These are phyloP conservation scores for Rhizopus microsporus DNA, from an alignment of 371 early-diverging fungal species.

Conservation along the genomic window DNA sequence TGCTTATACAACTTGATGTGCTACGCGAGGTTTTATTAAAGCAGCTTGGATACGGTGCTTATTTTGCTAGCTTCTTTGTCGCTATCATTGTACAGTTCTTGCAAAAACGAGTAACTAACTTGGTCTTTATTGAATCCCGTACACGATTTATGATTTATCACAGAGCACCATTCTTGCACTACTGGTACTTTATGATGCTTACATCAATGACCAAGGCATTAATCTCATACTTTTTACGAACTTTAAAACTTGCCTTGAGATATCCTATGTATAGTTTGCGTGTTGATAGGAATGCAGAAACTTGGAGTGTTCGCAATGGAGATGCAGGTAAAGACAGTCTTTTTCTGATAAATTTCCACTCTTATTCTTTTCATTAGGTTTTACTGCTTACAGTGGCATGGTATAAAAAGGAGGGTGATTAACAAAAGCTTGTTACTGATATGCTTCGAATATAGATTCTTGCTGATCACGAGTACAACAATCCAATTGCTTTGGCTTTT, in stretches of 20 bases:
- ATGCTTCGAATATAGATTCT: slow-evolving; percentile 25
- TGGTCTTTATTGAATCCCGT: slow-evolving; percentile 39
- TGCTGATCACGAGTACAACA: slow-evolving; percentile 52
- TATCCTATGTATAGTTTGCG: slow-evolving; percentile 51
- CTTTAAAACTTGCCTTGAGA: slow-evolving; percentile 38
- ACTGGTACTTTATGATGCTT: slow-evolving; percentile 57
- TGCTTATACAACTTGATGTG: slow-evolving; percentile 35
- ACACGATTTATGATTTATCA: slow-evolving; percentile 38
- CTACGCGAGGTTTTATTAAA: slow-evolving; percentile 32
- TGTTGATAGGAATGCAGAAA: slow-evolving; percentile 54
- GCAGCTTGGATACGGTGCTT: slow-evolving; percentile 42
- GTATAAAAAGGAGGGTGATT: slow-evolving; percentile 16
- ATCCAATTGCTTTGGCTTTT: slow-evolving; percentile 42
- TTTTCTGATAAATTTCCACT: background rate
- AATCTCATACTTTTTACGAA: slow-evolving; percentile 51
- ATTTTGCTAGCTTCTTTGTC: slow-evolving; percentile 48
- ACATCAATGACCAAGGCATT: slow-evolving; percentile 52
- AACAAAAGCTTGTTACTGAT: background rate
- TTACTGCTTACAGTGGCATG: slow-evolving; percentile 53
- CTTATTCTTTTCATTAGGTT: slow-evolving; percentile 21
- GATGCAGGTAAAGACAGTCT: slow-evolving; percentile 37
- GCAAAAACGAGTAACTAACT: slow-evolving; percentile 42
- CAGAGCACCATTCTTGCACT: slow-evolving; percentile 46
- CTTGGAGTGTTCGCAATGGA: slow-evolving; percentile 55
- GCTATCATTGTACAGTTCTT: slow-evolving; percentile 46